Evolutionary conservation across 1,284 basidiomycete genomes (phyloP), one percentile per base, ranked within the genome.

Genomic region (Xerocomus minutiporus): DNA sequence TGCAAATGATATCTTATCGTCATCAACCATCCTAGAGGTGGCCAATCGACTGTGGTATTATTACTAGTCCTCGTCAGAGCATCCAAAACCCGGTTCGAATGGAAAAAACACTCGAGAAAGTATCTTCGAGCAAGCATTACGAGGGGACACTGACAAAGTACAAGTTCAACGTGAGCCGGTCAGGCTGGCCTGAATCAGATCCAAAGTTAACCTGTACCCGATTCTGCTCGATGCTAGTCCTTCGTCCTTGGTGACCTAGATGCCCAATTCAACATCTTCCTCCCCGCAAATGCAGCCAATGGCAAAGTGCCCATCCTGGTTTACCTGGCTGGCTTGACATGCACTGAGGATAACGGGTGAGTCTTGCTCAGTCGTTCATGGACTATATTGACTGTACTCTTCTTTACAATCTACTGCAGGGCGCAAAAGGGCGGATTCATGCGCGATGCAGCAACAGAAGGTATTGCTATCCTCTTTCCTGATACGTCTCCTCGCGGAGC

Each of bases 401-500:
- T 35, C 48, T 36, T 41, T 8, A 5, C 6, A 28, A 42, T 36
- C 44, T 38, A 12, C 50, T 47, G 7, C 61, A 91, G 91, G 0
- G 83, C 93, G 1, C 91, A 94, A 72, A 97, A 97, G 70, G 93
- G 90, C 26, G 82, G 81, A 8, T 92, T 97, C 71, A 74, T 96
- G 46, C 80, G 83, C 28, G 82, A 86, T 28, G 93, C 94, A 1
- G 82, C 90, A 2, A 75, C 82, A 34, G 84, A 94, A 63, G 87
- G 88, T 4, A 87, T 99, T 53, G 95, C 96, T 0, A 74, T 99
- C 46, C 83, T 99, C 39, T 97, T 97, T 70, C 93, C 97, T 0
- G 97, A 99, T 68, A 99, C 97, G 0, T 93, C 89, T 38, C 97
- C 97, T 2, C 82, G 96, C 31, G 94, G 93, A 1, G 95, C 96